These are phyloP conservation scores for Xylaria palmicola DNA, from an alignment of 495 filamentous ascomycete genomes.

Conservation along the genomic window DNA sequence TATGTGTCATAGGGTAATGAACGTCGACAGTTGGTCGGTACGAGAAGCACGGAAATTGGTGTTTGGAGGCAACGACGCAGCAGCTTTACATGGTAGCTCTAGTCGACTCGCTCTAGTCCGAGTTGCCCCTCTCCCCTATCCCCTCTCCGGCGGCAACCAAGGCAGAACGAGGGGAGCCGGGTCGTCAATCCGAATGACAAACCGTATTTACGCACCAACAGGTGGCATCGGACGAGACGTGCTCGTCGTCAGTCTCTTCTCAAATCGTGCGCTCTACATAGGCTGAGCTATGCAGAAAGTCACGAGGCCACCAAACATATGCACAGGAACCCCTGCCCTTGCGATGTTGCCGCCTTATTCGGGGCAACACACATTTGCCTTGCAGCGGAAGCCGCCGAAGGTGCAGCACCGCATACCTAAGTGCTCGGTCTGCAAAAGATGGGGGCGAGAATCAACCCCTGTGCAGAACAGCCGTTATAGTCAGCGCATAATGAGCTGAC, in stretches of 20 bases:
- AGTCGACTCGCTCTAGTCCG: no score
- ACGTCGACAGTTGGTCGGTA: no score
- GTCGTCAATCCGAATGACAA: background rate
- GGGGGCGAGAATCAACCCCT: background rate
- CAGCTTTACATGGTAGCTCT: no score
- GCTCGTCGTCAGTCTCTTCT: background rate
- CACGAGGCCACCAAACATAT: constrained; percentile 10
- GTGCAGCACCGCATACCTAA: background rate
- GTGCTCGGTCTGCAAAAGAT: background rate
- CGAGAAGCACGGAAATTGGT: background rate
- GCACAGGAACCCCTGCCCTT: constrained; percentile 3
- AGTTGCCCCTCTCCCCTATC: no score
- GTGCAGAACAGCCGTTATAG: constrained; percentile 6
- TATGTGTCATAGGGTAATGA: no score
- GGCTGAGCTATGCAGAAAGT: constrained; percentile 13
- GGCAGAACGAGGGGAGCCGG: background rate
- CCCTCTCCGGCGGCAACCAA: no score
- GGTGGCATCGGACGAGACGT: background rate
- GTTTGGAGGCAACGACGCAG: background rate
- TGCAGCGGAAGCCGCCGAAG: constrained; percentile 11
- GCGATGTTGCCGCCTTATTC: background rate
- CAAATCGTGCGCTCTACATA: no score
- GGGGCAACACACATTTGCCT: background rate
- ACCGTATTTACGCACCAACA: background rate
- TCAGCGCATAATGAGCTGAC: constrained; percentile 14